These are phyloP conservation scores for Colletotrichum theobromicola DNA, from an alignment of 2,329 filamentous ascomycete genomes.

Conservation along the genomic window DNA sequence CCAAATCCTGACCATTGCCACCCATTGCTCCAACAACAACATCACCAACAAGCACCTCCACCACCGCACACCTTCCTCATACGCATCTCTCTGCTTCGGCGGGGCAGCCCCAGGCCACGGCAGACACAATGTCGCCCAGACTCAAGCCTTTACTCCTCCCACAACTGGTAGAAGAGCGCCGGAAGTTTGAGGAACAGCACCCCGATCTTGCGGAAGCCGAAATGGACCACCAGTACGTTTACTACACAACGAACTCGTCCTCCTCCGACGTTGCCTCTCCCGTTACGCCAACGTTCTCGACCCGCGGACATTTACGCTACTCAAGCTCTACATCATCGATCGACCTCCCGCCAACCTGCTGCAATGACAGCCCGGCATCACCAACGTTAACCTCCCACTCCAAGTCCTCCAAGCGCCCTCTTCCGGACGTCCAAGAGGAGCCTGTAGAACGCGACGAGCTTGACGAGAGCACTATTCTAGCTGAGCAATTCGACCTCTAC, in stretches of 20 bases:
- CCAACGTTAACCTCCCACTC: slow-evolving; percentile 45
- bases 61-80: neutral
- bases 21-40: neutral
- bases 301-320: slow-evolving; percentile 67
- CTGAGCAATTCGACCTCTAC: slow-evolving; percentile 54
- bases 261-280: slow-evolving; percentile 74
- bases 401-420: slow-evolving; percentile 66
- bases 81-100: neutral
- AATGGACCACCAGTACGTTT: slow-evolving; percentile 42
- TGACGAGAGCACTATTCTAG: slow-evolving; percentile 56
- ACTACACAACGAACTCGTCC: slow-evolving; percentile 58
- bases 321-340: slow-evolving; percentile 82
- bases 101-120: neutral
- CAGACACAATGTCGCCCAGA: slow-evolving; percentile 47
- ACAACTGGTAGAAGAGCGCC: slow-evolving; percentile 57
- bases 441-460: slow-evolving; percentile 67
- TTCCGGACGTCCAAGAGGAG: slow-evolving; percentile 88
- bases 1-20: neutral
- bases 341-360: slow-evolving; percentile 59
- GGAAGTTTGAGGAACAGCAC: slow-evolving; percentile 42
- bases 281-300: slow-evolving; percentile 72
- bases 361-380: slow-evolving; percentile 57
- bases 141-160: slow-evolving; percentile 61
- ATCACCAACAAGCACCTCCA: neutral
- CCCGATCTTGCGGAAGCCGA: slow-evolving; percentile 30